Evolutionary conservation across 1,284 basidiomycete species (phyloP).

Genomic region (Austropuccinia psidii): DNA sequence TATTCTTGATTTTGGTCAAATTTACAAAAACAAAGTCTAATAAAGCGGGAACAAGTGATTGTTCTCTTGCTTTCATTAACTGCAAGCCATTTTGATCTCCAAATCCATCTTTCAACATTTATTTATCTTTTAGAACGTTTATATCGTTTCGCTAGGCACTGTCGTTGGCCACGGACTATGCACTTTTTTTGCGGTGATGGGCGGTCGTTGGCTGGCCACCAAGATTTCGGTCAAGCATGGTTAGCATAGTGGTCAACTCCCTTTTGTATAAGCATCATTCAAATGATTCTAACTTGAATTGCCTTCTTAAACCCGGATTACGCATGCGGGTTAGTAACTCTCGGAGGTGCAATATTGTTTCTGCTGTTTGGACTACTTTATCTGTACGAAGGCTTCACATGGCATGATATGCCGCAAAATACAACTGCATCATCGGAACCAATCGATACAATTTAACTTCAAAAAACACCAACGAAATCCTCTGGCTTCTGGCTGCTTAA

Average conservation of each 20-base stretch:
- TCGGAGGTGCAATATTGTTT: slow-evolving; percentile 73
- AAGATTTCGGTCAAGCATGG: slow-evolving; percentile 92
- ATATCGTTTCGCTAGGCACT: slow-evolving; percentile 79
- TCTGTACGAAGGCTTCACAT: slow-evolving; percentile 46
- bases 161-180: slow-evolving; percentile 80
- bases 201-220: slow-evolving; percentile 80
- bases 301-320: neutral
- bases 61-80: slow-evolving; percentile 18
- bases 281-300: neutral
- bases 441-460: neutral
- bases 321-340: slow-evolving; percentile 58
- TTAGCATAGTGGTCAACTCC: slow-evolving; percentile 50
- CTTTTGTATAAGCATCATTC: neutral
- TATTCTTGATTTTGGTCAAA: neutral
- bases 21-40: slow-evolving; percentile 4
- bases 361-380: slow-evolving; percentile 60
- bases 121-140: slow-evolving; percentile 58
- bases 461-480: neutral
- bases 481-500: no score
- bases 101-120: neutral
- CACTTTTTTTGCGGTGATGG: slow-evolving; percentile 79
- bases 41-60: no score
- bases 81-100: neutral
- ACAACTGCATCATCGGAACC: neutral
- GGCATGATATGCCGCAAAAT: slow-evolving; percentile 31